Evolutionary conservation across 75 land plant species (phyloP).

Genomic region (Selaginella tamariscina): DNA sequence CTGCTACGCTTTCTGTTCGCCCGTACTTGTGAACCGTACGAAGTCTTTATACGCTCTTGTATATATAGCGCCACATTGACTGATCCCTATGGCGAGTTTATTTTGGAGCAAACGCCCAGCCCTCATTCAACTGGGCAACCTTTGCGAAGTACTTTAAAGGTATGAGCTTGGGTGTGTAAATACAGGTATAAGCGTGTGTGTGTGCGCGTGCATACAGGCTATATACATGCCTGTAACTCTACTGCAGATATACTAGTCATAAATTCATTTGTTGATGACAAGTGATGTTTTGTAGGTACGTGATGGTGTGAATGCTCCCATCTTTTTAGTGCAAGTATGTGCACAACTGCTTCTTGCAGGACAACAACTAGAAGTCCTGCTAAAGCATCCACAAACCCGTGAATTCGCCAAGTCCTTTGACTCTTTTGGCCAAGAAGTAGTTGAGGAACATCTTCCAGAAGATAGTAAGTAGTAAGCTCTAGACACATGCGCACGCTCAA

Average conservation of each 20-base stretch:
- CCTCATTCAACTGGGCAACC: background rate
- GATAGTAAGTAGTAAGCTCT: too few relatives aligned
- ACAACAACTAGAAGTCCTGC: conserved; percentile 77
- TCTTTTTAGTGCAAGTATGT: conserved; percentile 49
- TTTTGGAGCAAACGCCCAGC: conserved; percentile 31
- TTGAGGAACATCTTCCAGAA: conserved; percentile 14
- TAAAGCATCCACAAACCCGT: conserved; percentile 47
- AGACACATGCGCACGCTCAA: too few relatives aligned
- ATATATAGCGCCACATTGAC: conserved; percentile 56
- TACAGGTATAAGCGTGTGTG: too few relatives aligned
- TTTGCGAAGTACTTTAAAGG: background rate
- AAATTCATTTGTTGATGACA: too few relatives aligned
- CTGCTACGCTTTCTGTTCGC: conserved; percentile 73
- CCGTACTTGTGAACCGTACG: conserved; percentile 73
- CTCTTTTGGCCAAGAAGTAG: background rate
- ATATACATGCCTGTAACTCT: too few relatives aligned
- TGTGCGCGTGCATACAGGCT: too few relatives aligned
- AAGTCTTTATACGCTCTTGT: conserved; percentile 71
- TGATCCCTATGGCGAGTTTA: conserved; percentile 81
- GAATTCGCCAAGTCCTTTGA: conserved; percentile 20
- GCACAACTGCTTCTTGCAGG: conserved; percentile 67
- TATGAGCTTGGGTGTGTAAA: too few relatives aligned
- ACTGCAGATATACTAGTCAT: too few relatives aligned
- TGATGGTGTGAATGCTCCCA: conserved; percentile 49
- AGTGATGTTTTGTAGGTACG: too few relatives aligned